These are phyloP conservation scores for Paraconiothyrium sp. DNA, from an alignment of 2,329 filamentous ascomycete species.

Conservation along the genomic window DNA sequence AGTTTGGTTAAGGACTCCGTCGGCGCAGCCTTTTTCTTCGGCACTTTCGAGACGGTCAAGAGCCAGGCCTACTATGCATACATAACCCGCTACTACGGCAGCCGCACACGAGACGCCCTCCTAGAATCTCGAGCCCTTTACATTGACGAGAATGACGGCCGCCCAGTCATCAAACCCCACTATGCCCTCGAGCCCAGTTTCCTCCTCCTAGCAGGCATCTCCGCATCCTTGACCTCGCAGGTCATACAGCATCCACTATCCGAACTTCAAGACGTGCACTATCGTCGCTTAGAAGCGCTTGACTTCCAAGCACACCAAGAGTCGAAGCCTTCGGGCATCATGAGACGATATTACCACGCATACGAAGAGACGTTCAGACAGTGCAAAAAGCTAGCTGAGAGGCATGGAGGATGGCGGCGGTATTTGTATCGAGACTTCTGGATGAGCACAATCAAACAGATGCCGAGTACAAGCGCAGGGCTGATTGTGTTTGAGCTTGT, in stretches of 20 bases:
- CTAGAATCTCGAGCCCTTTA: slow-evolving; percentile 33
- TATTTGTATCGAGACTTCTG: slow-evolving; percentile 79
- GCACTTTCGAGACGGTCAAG: slow-evolving; percentile 79
- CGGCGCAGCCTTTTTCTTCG: slow-evolving; percentile 77
- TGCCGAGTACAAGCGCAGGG: slow-evolving; percentile 79
- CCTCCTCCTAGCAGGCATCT: slow-evolving; percentile 72
- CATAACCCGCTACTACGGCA: slow-evolving; percentile 73
- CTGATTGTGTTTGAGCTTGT: slow-evolving; percentile 83
- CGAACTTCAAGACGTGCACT: slow-evolving; percentile 76
- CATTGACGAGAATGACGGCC: slow-evolving; percentile 37
- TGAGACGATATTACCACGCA: slow-evolving; percentile 74
- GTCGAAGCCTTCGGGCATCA: slow-evolving; percentile 42
- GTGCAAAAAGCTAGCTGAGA: slow-evolving; percentile 66
- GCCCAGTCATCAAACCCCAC: slow-evolving; percentile 72
- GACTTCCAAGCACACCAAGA: slow-evolving; percentile 65
- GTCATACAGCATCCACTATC: slow-evolving; percentile 75
- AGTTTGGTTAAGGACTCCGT: slow-evolving; percentile 75
- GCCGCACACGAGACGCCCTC: slow-evolving; percentile 43
- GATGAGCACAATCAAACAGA: slow-evolving; percentile 76
- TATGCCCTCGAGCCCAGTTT: slow-evolving; percentile 80
- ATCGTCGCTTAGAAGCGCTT: slow-evolving; percentile 75
- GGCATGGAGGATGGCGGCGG: slow-evolving; percentile 65
- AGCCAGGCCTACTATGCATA: slow-evolving; percentile 77
- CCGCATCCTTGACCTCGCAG: slow-evolving; percentile 75
- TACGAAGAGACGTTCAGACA: slow-evolving; percentile 74